phyloP scores from a whole-genome alignment of 2,329 filamentous ascomycete genomes.

The Tolypocladium amazonense region DNA sequence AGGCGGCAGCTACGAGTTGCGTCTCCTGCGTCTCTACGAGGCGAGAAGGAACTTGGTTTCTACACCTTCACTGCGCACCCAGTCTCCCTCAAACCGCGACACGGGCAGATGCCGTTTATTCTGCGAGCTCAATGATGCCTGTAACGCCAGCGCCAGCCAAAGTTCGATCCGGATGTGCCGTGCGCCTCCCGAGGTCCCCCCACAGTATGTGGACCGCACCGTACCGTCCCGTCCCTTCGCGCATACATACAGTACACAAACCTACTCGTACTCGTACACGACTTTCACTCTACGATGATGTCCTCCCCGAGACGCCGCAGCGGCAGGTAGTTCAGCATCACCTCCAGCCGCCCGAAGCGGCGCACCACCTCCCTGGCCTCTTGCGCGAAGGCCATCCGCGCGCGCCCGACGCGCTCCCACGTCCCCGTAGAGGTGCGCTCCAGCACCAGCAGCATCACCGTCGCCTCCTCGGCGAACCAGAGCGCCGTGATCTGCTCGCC shows the following conservation, averaged over 20 bases:
- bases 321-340: slow-evolving; percentile 19
- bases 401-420: slow-evolving; percentile 24
- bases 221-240: neutral
- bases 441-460: slow-evolving; percentile 22
- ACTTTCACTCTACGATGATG: slow-evolving; percentile 18
- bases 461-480: slow-evolving; percentile 23
- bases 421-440: slow-evolving; percentile 12
- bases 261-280: neutral
- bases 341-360: slow-evolving; percentile 18
- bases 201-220: neutral
- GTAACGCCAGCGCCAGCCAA: too few species aligned
- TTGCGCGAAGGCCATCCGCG: slow-evolving; percentile 22
- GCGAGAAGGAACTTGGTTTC: too few species aligned
- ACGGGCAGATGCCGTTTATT: neutral
- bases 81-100: neutral
- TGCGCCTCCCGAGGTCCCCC: neutral
- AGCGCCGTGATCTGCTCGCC: slow-evolving; percentile 25
- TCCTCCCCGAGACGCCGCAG: slow-evolving; percentile 20
- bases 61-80: too few species aligned
- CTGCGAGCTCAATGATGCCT: neutral
- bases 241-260: too few species aligned
- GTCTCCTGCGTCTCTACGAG: too few species aligned
- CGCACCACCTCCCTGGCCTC: slow-evolving; percentile 20
- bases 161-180: neutral
- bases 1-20: too few species aligned